Evolutionary conservation across 371 early-diverging fungal species (phyloP).

Genomic region (Synchytrium microbalum): DNA sequence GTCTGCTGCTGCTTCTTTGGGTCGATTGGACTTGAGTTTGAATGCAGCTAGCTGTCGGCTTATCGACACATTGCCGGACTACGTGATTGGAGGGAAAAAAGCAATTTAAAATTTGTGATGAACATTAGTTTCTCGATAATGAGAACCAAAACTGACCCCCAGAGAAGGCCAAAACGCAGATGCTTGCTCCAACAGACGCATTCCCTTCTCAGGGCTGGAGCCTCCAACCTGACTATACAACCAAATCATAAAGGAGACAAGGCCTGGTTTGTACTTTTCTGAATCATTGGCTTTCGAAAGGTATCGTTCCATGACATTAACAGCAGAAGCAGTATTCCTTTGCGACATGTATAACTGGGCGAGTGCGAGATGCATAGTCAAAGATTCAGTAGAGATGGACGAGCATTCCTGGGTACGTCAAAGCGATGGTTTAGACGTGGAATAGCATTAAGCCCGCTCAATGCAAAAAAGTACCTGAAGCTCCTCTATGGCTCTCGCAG

Average conservation of each 20-base stretch:
- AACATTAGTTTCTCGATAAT: neutral
- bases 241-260: constrained; percentile 61
- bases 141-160: neutral
- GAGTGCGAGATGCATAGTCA: constrained; percentile 56
- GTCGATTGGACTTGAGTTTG: constrained; percentile 53
- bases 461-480: constrained; percentile 31
- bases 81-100: constrained; percentile 16
- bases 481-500: constrained; percentile 51
- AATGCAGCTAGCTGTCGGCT: constrained; percentile 61
- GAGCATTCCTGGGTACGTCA: constrained; percentile 4
- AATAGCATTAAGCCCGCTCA: neutral
- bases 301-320: constrained; percentile 43
- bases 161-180: constrained; percentile 42
- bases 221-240: constrained; percentile 58
- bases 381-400: constrained; percentile 22
- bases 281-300: constrained; percentile 21
- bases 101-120: neutral
- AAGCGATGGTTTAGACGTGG: neutral
- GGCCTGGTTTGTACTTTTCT: constrained; percentile 50
- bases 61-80: constrained; percentile 35
- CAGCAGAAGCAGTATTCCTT: constrained; percentile 44
- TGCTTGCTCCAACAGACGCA: constrained; percentile 49
- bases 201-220: constrained; percentile 50
- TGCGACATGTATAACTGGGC: constrained; percentile 54
- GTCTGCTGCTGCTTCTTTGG: constrained; percentile 57